A percentile compares a stretch with the other conserved stretches of the same genome.
Evolutionary conservation across 23 red algal species (phyloP).

Genomic region (Agarophyton chilense): DNA sequence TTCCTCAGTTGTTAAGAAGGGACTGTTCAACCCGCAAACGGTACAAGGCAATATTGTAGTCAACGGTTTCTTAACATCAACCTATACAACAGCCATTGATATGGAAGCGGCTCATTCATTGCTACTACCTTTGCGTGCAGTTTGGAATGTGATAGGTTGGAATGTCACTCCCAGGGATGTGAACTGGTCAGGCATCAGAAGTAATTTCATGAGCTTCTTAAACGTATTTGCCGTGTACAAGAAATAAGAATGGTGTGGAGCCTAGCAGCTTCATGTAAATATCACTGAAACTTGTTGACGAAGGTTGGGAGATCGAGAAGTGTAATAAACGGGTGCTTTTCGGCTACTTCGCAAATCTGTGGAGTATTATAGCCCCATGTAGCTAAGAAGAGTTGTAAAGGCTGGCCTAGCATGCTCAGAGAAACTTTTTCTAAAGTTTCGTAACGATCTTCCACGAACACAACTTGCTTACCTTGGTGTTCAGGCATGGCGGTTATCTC

Average conservation of each 20-base stretch:
- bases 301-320: slow-evolving; percentile 85
- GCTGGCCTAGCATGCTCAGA: slow-evolving; percentile 87
- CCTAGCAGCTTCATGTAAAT: slow-evolving; percentile 8
- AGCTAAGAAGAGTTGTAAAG: slow-evolving; percentile 85
- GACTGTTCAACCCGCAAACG: slow-evolving; percentile 81
- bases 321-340: slow-evolving; percentile 80
- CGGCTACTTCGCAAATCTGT: slow-evolving; percentile 60
- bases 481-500: slow-evolving; percentile 77
- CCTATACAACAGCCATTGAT: slow-evolving; percentile 54
- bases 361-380: slow-evolving; percentile 98
- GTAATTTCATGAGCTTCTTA: background rate
- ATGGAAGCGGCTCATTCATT: slow-evolving; percentile 35
- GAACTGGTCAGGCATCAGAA: slow-evolving; percentile 5
- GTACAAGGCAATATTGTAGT: slow-evolving; percentile 80
- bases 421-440: slow-evolving; percentile 87
- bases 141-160: background rate
- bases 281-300: slow-evolving; percentile 90
- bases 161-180: background rate
- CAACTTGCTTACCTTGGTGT: slow-evolving; percentile 31
- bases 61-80: slow-evolving; percentile 46
- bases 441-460: slow-evolving; percentile 96
- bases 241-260: slow-evolving; percentile 5
- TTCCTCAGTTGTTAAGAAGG: slow-evolving; percentile 21
- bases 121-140: slow-evolving; percentile 46
- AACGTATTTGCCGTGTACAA: background rate